These are phyloP conservation scores for Eimeria praecox DNA, from an alignment of 169 alveolate genomes.

Conservation along the genomic window DNA sequence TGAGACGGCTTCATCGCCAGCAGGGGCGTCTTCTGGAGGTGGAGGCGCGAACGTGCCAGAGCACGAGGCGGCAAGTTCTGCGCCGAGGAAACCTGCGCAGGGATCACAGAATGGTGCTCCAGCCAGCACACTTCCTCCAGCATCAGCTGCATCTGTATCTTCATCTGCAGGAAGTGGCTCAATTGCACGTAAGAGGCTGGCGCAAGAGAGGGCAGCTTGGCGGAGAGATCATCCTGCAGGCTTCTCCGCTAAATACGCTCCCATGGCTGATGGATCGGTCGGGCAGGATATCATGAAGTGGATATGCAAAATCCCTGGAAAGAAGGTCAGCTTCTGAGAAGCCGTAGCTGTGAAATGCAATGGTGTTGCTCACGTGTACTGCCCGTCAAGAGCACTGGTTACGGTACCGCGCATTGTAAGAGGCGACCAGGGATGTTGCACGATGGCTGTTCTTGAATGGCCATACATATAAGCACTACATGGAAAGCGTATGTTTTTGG, in stretches of 20 bases:
- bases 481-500: neutral
- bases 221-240: conserved; percentile 99
- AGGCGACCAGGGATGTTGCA: neutral
- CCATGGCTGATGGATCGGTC: conserved; percentile 95
- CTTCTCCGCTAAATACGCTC: conserved; percentile 97
- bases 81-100: conserved; percentile 59
- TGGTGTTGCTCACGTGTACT: neutral
- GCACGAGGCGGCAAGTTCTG: conserved; percentile 6
- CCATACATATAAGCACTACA: neutral
- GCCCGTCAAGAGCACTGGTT: neutral
- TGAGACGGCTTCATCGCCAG: conserved; percentile 14
- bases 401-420: neutral
- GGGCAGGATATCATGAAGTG: conserved; percentile 95
- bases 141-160: conserved; percentile 51
- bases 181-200: conserved; percentile 93
- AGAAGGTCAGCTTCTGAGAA: conserved; percentile 89
- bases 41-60: neutral
- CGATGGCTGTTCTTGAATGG: neutral
- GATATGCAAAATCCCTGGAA: conserved; percentile 99
- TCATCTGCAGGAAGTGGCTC: conserved; percentile 83
- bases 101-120: conserved; percentile 39
- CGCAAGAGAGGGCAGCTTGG: conserved; percentile 98
- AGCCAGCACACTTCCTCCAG: neutral
- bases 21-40: conserved; percentile 16
- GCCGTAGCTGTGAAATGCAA: neutral